Evolutionary conservation across 306 rosid species (phyloP).

Genomic region (Astragalus glycyphyllos): DNA sequence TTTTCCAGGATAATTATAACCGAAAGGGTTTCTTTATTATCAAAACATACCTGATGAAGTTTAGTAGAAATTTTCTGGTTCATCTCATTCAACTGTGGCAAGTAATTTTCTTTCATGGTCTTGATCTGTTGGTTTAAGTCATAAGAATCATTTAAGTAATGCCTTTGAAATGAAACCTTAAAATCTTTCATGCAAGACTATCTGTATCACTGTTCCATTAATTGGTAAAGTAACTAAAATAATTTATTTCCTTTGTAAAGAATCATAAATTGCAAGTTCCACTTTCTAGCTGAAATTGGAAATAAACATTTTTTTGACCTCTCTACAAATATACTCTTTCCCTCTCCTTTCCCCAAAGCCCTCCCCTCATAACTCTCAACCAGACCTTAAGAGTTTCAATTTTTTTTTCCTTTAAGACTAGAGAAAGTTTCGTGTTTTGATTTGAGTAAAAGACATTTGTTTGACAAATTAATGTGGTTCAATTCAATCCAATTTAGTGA

Average conservation of each 20-base stretch:
- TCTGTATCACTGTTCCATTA: conserved; percentile 11
- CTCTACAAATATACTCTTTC: too few relatives aligned
- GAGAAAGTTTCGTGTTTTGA: not conserved
- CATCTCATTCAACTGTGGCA: conserved; percentile 73
- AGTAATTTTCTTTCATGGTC: conserved; percentile 73
- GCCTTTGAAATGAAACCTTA: conserved; percentile 31
- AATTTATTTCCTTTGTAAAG: conserved; percentile 10
- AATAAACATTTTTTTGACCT: not conserved
- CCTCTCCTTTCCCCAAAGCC: too few relatives aligned
- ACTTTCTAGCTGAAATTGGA: conserved; percentile 12
- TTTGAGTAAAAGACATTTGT: not conserved
- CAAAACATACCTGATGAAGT: too few relatives aligned
- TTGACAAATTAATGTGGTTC: not conserved
- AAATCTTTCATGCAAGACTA: conserved; percentile 24
- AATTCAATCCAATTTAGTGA: conserved; percentile 24
- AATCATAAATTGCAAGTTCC: conserved; percentile 40
- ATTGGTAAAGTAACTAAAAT: conserved; percentile 9
- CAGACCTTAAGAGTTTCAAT: too few relatives aligned
- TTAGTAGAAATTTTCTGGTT: conserved; percentile 67
- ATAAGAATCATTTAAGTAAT: conserved; percentile 37
- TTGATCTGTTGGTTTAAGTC: conserved; percentile 63
- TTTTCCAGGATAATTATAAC: too few relatives aligned
- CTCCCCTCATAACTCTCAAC: too few relatives aligned
- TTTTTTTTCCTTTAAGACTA: not conserved
- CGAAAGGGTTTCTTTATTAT: too few relatives aligned